Evolutionary conservation across 805 yeast genomes (phyloP), one percentile per base, ranked within the genome.

Genomic region (Myxozyma lipomycoides): DNA sequence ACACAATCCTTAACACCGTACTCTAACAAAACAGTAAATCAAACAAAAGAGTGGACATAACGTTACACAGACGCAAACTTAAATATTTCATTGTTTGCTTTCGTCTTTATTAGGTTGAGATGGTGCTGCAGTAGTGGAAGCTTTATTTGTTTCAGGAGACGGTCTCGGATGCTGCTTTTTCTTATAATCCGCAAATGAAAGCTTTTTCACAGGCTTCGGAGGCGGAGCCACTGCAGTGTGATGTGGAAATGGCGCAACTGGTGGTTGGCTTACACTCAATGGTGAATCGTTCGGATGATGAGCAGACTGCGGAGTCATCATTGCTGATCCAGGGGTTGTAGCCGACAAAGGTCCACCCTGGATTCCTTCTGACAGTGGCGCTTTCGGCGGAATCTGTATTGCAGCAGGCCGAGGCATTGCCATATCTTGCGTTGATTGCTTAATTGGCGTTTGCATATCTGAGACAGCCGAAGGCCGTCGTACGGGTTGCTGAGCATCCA

Each of bases 151-250:
- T 12, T 28, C 32, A 9, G 7, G 32, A 7, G 32, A 12, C 7
- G 32, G 32, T 28, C 12, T 28, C 12, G 62, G 56, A 15, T 44
- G 46, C 34, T 55, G 62, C 45, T 59, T 59, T 44, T 60, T 57
- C 34, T 46, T 45, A 43, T 60, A 60, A 39, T 60, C 63, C 15
- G 63, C 63, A 49, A 60, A 58, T 25, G 63, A 60, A 40, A 60
- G 44, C 45, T 60, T 59, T 48, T 60, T 60, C 24, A 56, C 59
- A 19, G 63, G 63, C 15, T 47, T 43, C 2, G 60, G 52, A 2
- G 60, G 60, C 26, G 39, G 50, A 2, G 45, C 46, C n/a, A n/a
- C n/a, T n/a, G n/a, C 24, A 35, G 38, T 17, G 9, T 17, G n/a
- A 7, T 7, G n/a, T 6, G n/a, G 38, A 35, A 21, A 15, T 6